Conservation (phyloP, 768 basidiomycete species). For the Phaffia tasmanica region DNA sequence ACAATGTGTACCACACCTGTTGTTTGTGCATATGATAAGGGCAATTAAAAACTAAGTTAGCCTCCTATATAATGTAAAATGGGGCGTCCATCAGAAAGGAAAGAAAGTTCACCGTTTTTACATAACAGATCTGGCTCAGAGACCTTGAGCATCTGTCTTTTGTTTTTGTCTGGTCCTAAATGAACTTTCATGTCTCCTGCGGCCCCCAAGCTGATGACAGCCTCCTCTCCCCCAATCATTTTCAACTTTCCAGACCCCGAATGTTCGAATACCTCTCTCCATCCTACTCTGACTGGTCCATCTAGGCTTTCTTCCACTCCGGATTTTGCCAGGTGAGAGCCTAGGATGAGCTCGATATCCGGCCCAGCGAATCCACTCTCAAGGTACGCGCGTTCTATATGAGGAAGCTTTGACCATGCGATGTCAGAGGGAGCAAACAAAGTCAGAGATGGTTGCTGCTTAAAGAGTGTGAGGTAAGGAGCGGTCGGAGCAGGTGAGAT, state of each 20-base stretch:
- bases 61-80: too few species aligned
- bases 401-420: conserved; percentile 69
- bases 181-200: conserved; percentile 36
- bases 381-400: conserved; percentile 71
- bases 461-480: conserved; percentile 29
- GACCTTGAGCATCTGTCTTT: background rate
- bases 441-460: conserved; percentile 57
- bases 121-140: conserved; percentile 37
- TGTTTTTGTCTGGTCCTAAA: background rate
- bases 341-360: conserved; percentile 65
- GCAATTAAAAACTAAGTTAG: background rate
- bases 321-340: conserved; percentile 36
- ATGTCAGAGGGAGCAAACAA: conserved; percentile 76
- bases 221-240: conserved; percentile 10
- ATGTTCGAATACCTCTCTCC: conserved; percentile 43
- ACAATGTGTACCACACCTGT: conserved; percentile 75
- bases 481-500: background rate
- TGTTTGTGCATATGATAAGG: background rate
- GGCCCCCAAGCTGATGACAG: conserved; percentile 28
- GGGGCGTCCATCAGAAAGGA: too few species aligned
- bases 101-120: conserved; percentile 49
- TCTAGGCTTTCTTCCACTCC: conserved; percentile 45
- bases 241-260: conserved; percentile 5
- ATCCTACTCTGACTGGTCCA: conserved; percentile 1
- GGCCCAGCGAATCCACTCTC: conserved; percentile 75